Base-by-base conservation (phyloP, 2,329 filamentous ascomycete genomes). In the Claviceps pazoutovae region DNA sequence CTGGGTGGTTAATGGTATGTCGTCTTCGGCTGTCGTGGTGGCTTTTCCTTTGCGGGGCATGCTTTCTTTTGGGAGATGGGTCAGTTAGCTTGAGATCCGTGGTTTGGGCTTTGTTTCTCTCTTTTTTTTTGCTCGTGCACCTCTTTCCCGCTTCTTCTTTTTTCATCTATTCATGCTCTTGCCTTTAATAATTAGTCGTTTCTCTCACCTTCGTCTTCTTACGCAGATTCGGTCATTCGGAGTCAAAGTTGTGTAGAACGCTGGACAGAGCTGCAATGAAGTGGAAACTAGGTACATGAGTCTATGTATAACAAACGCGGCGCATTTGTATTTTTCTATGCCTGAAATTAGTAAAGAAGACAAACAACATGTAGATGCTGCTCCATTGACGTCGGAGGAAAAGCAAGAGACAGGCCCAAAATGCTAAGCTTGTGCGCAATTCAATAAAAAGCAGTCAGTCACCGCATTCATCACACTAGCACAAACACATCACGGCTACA, bases 1-100 rank as follows among this genome's bases (percentile, higher is more conserved):
- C 60, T 62, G 23, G 14, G 4, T 8, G 14, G 14, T 2, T 4
- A 30, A 48, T 21, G 60, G 51, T 9, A 53, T 34, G 0, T 59
- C 55, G 45, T 52, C 59, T 23, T 55, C 55, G 36, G 30, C 9
- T 17, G 47, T 11, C n/a, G 23, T 21, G 21, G 21, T 45, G n/a
- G 11, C 11, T n/a, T 50, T 52, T 41, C 38, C 34, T 47, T 51
- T 51, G 23, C 50, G 53, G 30, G 53, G 50, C 53, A 54, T 54
- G 30, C 2, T 47, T 46, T 41, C 30, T 21, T 5, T 16, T 37
- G 17, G 26, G n/a, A 9, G 4, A 8, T 4, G 5, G 5, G 6
- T 8, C 2, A 16, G 16, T 17, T 38, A 37, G 45, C 30, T 34
- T 3, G 2, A 34, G 3, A 11, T 34, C 30, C 30, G 30, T 34